phyloP scores from a whole-genome alignment of 2,329 filamentous ascomycete genomes.

The Alternaria atra region DNA sequence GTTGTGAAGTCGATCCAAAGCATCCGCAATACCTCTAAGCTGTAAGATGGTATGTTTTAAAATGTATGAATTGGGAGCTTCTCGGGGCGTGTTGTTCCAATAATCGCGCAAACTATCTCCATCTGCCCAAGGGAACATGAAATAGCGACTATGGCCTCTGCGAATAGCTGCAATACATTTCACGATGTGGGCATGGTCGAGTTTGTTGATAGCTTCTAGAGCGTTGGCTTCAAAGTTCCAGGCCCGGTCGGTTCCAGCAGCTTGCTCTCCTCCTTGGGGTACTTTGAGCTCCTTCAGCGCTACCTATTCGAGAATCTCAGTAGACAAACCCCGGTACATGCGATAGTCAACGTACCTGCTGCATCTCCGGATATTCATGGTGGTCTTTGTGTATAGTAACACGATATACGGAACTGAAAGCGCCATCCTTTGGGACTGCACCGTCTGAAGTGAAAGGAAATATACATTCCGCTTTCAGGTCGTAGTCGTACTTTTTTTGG shows the following conservation, averaged over 20 bases:
- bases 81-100: slow-evolving; percentile 17
- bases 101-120: slow-evolving; percentile 15
- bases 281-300: slow-evolving; percentile 21
- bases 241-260: slow-evolving; percentile 2
- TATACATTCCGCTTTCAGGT: slow-evolving; percentile 14
- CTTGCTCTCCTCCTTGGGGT: neutral
- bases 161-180: slow-evolving; percentile 23
- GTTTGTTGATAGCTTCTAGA: slow-evolving; percentile 17
- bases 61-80: neutral
- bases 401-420: slow-evolving; percentile 18
- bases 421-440: slow-evolving; percentile 5
- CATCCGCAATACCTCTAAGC: slow-evolving; percentile 25
- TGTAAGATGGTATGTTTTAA: slow-evolving; percentile 15
- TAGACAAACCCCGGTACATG: too few species aligned
- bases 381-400: slow-evolving; percentile 19
- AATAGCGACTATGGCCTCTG: slow-evolving; percentile 24
- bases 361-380: neutral
- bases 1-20: slow-evolving; percentile 22
- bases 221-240: slow-evolving; percentile 25
- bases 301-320: slow-evolving; percentile 5
- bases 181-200: slow-evolving; percentile 24
- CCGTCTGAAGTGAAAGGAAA: slow-evolving; percentile 19
- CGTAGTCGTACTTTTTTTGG: slow-evolving; percentile 4
- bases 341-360: slow-evolving; percentile 5
- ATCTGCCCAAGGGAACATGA: slow-evolving; percentile 36